Evolutionary conservation across 495 filamentous ascomycete species (phyloP), one percentile per base, ranked within the genome.

Genomic region (Tuber calosporum): DNA sequence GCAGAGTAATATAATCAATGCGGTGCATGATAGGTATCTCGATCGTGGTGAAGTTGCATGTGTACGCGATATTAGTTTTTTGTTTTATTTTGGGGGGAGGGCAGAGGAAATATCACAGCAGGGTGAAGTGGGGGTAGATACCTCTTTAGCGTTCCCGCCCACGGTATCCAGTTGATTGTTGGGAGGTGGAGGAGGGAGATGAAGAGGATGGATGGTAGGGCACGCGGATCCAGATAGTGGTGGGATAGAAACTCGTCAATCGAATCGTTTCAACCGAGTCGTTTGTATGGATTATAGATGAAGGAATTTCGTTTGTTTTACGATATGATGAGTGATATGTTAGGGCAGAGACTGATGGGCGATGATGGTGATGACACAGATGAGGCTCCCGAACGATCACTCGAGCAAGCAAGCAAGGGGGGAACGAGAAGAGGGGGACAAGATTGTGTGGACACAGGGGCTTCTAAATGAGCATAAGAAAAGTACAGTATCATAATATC

Each of bases 1-100:
- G 53, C 53, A 62, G 53, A 62, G 26, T 30, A 62, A 62, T 62
- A 62, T 62, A 62, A 62, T 62, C 53, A 62, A 62, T 62, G 53
- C 26, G 11, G 53, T 15, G 11, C 53, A 17, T 62, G n/a, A 30
- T 62, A 30, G 53, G 26, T 30, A 62, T 62, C 26, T 30, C 30
- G 8, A 62, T 62, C 26, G 4, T 15, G n/a, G 26, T 26, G 53
- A 62, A 17, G 53, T 62, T 62, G 45, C 22, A 11, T 53, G 45
- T 53, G 53, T 17, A 53, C 45, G 53, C 4, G 53, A 62, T 62
- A 62, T 62, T 13, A 30, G 26, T 4, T 30, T 26, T 26, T 9
- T 2, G n/a, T n/a, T 1, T n/a, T 53, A 2, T 5, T 30, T 13
- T n/a, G 9, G 8, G 45, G 45, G 45, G 45, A 53, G 45, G 45